phyloP scores from a whole-genome alignment of 2,329 filamentous ascomycete species.

The Aspergillus fumigatus region DNA sequence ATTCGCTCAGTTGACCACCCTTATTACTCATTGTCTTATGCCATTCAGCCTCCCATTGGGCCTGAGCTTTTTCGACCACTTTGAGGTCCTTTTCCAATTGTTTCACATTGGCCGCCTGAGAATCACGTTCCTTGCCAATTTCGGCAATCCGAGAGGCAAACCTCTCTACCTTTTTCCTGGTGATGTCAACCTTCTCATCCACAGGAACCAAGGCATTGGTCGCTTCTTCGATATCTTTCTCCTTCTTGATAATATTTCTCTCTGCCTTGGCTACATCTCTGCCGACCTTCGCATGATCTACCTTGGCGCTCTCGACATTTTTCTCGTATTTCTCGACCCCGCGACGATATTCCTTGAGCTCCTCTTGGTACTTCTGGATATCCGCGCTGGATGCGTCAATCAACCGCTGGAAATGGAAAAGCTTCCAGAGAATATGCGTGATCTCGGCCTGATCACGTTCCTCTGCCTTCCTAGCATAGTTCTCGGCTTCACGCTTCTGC shows the following conservation, averaged over 20 bases:
- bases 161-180: constrained; percentile 64
- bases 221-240: constrained; percentile 80
- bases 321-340: constrained; percentile 81
- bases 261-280: constrained; percentile 79
- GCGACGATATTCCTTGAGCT: constrained; percentile 85
- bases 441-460: constrained; percentile 89
- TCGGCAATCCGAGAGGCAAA: constrained; percentile 64
- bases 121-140: constrained; percentile 70
- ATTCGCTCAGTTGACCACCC: constrained; percentile 77
- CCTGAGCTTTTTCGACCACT: constrained; percentile 82
- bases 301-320: constrained; percentile 73
- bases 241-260: constrained; percentile 76
- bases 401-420: constrained; percentile 88
- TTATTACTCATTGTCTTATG: constrained; percentile 78
- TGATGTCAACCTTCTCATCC: constrained; percentile 84
- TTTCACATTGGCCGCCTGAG: constrained; percentile 63
- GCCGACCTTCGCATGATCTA: constrained; percentile 72
- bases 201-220: constrained; percentile 83
- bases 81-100: constrained; percentile 76
- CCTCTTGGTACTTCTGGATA: constrained; percentile 90
- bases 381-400: constrained; percentile 89
- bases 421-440: constrained; percentile 91
- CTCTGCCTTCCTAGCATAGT: constrained; percentile 83
- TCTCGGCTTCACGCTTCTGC: constrained; percentile 92
- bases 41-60: constrained; percentile 84